Percentiles rank a stretch among this genome's conserved stretches.
These are phyloP conservation scores for Thelephora ganbajun DNA, from an alignment of 768 basidiomycete genomes.

Conservation along the genomic window DNA sequence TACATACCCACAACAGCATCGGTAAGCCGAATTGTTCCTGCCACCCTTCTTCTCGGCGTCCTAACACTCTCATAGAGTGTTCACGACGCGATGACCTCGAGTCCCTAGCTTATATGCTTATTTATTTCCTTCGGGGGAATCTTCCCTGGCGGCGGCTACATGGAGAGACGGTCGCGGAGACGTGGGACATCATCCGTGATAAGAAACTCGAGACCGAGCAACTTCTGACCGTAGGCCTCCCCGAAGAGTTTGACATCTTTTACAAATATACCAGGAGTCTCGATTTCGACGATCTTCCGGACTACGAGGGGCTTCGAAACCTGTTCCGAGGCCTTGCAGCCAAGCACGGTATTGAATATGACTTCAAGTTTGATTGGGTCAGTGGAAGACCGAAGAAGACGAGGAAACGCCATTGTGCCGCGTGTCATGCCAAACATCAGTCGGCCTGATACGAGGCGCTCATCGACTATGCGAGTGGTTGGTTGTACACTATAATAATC, in stretches of 20 bases:
- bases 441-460: neutral
- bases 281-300: constrained; percentile 80
- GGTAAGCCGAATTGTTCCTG: constrained; percentile 27
- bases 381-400: constrained; percentile 10
- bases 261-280: constrained; percentile 68
- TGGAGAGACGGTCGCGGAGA: constrained; percentile 46
- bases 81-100: constrained; percentile 72
- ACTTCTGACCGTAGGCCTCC: constrained; percentile 63
- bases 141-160: constrained; percentile 69
- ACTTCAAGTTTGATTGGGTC: constrained; percentile 18
- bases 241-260: constrained; percentile 70
- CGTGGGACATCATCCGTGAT: constrained; percentile 69
- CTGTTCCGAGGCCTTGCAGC: constrained; percentile 42
- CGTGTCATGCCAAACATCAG: neutral
- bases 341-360: constrained; percentile 14
- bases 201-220: constrained; percentile 52
- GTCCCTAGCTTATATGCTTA: constrained; percentile 70
- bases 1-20: constrained; percentile 63
- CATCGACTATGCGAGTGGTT: too few species aligned
- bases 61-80: constrained; percentile 31
- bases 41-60: neutral
- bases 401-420: neutral
- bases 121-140: constrained; percentile 67
- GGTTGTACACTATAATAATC: too few species aligned
- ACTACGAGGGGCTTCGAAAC: constrained; percentile 70